Conservation (phyloP, 176 grass and related monocot species). For the Metroxylon sagu region DNA sequence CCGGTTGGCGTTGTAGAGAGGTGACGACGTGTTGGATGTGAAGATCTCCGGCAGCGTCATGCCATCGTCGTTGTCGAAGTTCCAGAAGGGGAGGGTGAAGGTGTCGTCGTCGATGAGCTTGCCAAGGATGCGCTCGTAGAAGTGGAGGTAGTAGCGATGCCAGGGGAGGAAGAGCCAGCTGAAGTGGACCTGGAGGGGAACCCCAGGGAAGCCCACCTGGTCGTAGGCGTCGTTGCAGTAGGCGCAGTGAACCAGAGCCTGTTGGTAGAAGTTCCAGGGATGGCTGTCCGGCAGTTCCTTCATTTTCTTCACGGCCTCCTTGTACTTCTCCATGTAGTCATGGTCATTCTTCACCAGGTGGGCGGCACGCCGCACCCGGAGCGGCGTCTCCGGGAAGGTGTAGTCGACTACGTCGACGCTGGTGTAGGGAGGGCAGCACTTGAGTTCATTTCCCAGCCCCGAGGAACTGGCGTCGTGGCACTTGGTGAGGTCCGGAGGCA, state of each 20-base stretch:
- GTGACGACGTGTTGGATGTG: too few relatives aligned
- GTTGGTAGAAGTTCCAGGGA: conserved; percentile 7
- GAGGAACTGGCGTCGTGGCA: not conserved
- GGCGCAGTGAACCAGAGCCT: conserved; percentile 6
- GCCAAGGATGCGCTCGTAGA: conserved; percentile 14
- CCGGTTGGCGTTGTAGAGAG: not conserved
- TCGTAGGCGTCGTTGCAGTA: conserved; percentile 8
- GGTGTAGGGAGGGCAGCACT: conserved; percentile 24
- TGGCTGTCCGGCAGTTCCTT: not conserved
- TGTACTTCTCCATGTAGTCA: conserved; percentile 13
- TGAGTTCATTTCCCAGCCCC: not conserved
- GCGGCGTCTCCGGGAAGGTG: not conserved
- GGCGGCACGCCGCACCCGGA: conserved; percentile 11
- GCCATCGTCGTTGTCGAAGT: too few relatives aligned
- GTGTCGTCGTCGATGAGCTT: conserved; percentile 13
- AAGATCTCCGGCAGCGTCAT: too few relatives aligned
- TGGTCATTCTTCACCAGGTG: not conserved
- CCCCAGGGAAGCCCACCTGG: not conserved
- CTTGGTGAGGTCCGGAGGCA: conserved; percentile 23
- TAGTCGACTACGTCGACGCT: not conserved
- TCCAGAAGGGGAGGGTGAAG: conserved; percentile 7
- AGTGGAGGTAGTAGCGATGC: conserved; percentile 19
- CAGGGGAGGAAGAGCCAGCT: conserved; percentile 11
- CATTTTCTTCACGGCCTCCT: not conserved
- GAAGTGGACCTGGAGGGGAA: conserved; percentile 4